Evolutionary conservation across 345 rosid species (phyloP), one percentile per base, ranked within the genome.

Genomic region (Boechera stricta): DNA sequence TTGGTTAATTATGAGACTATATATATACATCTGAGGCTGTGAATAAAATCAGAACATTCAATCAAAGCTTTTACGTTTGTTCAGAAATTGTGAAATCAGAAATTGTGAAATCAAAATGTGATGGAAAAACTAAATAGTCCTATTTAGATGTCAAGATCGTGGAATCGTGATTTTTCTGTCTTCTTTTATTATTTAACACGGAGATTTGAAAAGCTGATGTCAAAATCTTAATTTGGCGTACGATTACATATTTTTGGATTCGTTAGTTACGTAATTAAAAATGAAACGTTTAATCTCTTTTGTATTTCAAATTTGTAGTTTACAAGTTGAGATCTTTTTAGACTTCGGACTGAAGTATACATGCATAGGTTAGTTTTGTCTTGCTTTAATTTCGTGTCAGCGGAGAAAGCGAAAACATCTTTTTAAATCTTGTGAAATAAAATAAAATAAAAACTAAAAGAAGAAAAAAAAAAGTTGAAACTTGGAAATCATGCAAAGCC

Each of bases 401-500:
- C 79, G 54, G 76, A 71, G 60, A 11, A 69, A 77, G 75, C 64
- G 65, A 77, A 53, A 77, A 77, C 71, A 77, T 54, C 41, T 69
- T 77, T 53, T 53, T 21, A 64, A 41, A 76, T 53, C 76, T 70
- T 44, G 32, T 68, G 63, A 52, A 67, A 44, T 31, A 35, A 63
- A 45, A 44, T 33, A 0, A 47, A 60, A 53, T 10, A 1, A 45
- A 41, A 45, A 63, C 3, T 0, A 65, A 41, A 77, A 69, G 24
- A 77, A 77, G 58, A 44, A 45, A 56, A 21, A 21, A 21, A 21
- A 26, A 66, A 3, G 16, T 29, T 78, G 81, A 78, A 78, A 78
- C 81, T 59, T 78, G 81, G 73, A 72, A 72, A 78, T 72, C 81
- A 78, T 78, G 81, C 81, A 78, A 67, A 78, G 69, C 81, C 64